phyloP scores from a whole-genome alignment of 768 basidiomycete species.

The Lactarius hatsudake region DNA sequence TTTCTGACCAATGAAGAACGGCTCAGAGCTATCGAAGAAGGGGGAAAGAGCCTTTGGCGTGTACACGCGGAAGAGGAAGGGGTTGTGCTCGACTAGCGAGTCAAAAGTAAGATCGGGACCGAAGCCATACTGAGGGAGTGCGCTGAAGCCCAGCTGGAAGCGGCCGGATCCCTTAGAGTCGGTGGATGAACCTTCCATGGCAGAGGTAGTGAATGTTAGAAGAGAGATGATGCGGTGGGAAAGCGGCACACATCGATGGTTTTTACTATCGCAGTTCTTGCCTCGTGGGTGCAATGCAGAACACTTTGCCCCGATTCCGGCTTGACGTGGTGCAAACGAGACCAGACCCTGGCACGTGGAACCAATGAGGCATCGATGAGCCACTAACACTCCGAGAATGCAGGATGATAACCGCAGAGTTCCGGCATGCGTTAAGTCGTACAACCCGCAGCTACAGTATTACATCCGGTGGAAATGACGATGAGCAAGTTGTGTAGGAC shows the following conservation, averaged over 20 bases:
- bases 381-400: constrained; percentile 12
- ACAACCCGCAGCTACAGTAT: neutral
- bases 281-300: constrained; percentile 28
- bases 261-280: constrained; percentile 24
- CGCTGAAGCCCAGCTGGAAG: constrained; percentile 30
- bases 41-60: constrained; percentile 63
- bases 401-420: neutral
- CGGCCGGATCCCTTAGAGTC: constrained; percentile 27
- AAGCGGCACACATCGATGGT: constrained; percentile 23
- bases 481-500: neutral
- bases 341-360: neutral
- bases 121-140: constrained; percentile 73
- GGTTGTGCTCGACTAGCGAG: constrained; percentile 57
- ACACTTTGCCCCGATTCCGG: constrained; percentile 1
- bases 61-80: constrained; percentile 77
- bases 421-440: neutral
- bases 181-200: constrained; percentile 18
- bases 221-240: constrained; percentile 23
- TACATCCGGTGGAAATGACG: neutral
- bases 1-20: constrained; percentile 66
- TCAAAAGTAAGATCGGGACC: constrained; percentile 60
- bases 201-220: constrained; percentile 17
- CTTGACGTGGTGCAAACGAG: constrained; percentile 6
- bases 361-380: constrained; percentile 17
- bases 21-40: constrained; percentile 51